A percentile compares a stretch with the other conserved stretches of the same genome.
These are phyloP conservation scores for Craterostigma plantagineum DNA, from an alignment of 257 asterid species.

Conservation along the genomic window DNA sequence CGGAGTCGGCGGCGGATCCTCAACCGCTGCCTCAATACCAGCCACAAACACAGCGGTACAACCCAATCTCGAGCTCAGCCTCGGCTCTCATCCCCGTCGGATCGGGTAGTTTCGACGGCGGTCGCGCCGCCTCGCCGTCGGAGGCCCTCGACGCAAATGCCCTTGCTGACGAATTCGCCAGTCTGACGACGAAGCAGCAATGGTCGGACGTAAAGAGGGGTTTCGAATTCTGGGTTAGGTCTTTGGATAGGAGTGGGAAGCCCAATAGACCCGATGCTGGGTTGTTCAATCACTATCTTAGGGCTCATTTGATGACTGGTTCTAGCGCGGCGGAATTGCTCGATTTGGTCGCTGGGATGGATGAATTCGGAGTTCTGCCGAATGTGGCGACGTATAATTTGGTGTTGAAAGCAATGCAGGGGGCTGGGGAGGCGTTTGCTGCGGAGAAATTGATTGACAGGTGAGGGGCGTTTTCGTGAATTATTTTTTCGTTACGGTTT, in stretches of 20 bases:
- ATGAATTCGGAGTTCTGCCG: slow-evolving; percentile 31
- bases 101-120: no score
- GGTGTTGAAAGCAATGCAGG: slow-evolving; percentile 60
- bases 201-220: slow-evolving; percentile 69
- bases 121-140: slow-evolving; percentile 21
- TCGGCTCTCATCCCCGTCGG: slow-evolving; percentile 32
- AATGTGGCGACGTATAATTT: slow-evolving; percentile 70
- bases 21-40: slow-evolving; percentile 4
- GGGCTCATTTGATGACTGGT: slow-evolving; percentile 70
- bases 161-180: slow-evolving; percentile 39
- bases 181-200: slow-evolving; percentile 47
- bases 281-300: slow-evolving; percentile 56
- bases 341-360: slow-evolving; percentile 42
- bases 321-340: slow-evolving; percentile 39
- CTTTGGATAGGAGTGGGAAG: slow-evolving; percentile 56
- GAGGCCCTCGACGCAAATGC: slow-evolving; percentile 32
- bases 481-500: no score
- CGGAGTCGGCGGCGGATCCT: slow-evolving; percentile 36
- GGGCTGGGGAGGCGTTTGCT: slow-evolving; percentile 28
- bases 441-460: slow-evolving; percentile 63
- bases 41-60: slow-evolving; percentile 59
- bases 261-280: slow-evolving; percentile 71
- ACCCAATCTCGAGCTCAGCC: slow-evolving; percentile 54
- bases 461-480: slow-evolving; percentile 12
- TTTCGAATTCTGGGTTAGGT: slow-evolving; percentile 62